Conservation (phyloP, 768 basidiomycete species). For the Boletus sp. region DNA sequence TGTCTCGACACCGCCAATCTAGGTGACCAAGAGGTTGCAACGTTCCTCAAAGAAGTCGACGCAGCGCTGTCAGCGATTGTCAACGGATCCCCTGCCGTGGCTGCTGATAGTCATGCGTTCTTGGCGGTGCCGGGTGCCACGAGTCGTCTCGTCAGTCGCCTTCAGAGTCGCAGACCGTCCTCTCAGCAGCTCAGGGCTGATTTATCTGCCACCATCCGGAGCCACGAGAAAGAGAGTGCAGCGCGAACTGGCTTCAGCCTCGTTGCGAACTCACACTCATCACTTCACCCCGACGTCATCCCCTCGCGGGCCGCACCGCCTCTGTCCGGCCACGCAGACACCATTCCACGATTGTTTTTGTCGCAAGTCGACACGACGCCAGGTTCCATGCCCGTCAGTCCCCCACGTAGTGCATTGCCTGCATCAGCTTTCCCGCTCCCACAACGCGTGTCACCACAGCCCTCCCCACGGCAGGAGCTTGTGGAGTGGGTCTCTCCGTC, state of each 20-base stretch:
- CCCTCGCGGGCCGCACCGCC: conserved; percentile 25
- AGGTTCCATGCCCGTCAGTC: conserved; percentile 16
- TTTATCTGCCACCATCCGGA: conserved; percentile 27
- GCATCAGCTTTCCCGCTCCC: conserved; percentile 12
- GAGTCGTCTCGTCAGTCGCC: conserved; percentile 25
- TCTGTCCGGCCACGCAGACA: conserved; percentile 18
- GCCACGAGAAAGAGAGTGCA: conserved; percentile 26
- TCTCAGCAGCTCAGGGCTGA: conserved; percentile 31
- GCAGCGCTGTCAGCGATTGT: conserved; percentile 27
- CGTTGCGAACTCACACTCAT: conserved; percentile 27
- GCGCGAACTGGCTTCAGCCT: conserved; percentile 30
- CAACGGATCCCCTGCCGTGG: conserved; percentile 27
- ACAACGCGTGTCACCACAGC: conserved; percentile 31
- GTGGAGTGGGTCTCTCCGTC: conserved; percentile 25
- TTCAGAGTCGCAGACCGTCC: conserved; percentile 32
- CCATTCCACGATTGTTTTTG: conserved; percentile 19
- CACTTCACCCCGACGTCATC: conserved; percentile 25
- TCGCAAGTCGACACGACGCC: conserved; percentile 14
- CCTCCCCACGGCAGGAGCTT: conserved; percentile 27
- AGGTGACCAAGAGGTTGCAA: conserved; percentile 31
- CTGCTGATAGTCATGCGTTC: conserved; percentile 32
- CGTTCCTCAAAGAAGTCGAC: conserved; percentile 32
- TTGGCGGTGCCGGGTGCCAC: conserved; percentile 27
- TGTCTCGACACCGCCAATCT: conserved; percentile 32
- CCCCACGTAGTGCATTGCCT: conserved; percentile 13